Evolutionary conservation across 1,139 yeast genomes (phyloP).

Genomic region (Taphrina flavorubra): DNA sequence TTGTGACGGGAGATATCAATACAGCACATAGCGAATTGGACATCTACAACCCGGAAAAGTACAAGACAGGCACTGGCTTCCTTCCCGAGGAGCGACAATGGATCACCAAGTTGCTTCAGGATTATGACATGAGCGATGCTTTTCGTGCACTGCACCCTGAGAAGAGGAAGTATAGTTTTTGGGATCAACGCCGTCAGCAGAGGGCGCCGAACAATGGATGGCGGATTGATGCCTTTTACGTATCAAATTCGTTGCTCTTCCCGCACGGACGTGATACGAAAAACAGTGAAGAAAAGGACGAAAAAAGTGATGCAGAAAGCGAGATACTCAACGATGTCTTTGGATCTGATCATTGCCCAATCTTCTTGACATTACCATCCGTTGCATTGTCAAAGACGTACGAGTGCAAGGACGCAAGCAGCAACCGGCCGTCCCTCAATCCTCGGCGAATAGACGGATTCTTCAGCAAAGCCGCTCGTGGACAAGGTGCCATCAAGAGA

Average conservation of each 20-base stretch:
- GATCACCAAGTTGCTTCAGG: conserved; percentile 26
- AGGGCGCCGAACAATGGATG: conserved; percentile 35
- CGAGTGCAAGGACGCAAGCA: conserved; percentile 38
- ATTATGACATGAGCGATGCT: conserved; percentile 31
- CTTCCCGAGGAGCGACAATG: conserved; percentile 38
- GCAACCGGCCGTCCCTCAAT: conserved; percentile 30
- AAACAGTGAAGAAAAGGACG: not conserved
- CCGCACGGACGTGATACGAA: not conserved
- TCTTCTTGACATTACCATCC: conserved; percentile 17
- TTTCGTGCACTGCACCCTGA: conserved; percentile 35
- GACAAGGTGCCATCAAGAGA: conserved; percentile 34
- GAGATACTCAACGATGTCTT: conserved; percentile 32
- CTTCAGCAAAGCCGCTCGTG: conserved; percentile 30
- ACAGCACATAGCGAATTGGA: conserved; percentile 36
- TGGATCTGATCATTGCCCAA: conserved; percentile 41
- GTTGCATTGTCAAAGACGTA: not conserved
- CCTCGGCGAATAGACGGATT: conserved; percentile 37
- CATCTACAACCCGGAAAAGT: conserved; percentile 39
- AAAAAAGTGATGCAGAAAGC: conserved; percentile 7
- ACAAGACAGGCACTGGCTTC: conserved; percentile 31
- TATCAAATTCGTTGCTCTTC: conserved; percentile 16
- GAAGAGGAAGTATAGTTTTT: conserved; percentile 32
- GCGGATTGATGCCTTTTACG: conserved; percentile 40
- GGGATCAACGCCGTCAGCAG: conserved; percentile 39
- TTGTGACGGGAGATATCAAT: conserved; percentile 39